These are phyloP conservation scores for Metarhizium anisopliae DNA, from an alignment of 2,329 filamentous ascomycete species.

Conservation along the genomic window DNA sequence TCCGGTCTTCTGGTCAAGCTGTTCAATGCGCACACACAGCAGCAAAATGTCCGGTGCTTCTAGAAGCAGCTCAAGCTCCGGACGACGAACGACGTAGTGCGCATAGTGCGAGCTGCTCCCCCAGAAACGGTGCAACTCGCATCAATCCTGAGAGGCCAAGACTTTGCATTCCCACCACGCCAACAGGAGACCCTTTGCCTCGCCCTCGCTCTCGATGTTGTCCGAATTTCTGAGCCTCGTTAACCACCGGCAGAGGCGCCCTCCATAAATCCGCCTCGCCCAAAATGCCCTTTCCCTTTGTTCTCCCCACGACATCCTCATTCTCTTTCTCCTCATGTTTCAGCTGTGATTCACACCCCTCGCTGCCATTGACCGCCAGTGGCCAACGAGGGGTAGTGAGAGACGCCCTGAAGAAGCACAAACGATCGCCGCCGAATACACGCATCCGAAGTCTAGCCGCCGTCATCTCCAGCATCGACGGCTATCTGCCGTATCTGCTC, in stretches of 20 bases:
- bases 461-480: conserved; percentile 59
- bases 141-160: neutral
- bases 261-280: neutral
- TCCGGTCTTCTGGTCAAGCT: neutral
- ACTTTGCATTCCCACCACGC: neutral
- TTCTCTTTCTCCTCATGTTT: conserved; percentile 75
- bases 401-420: conserved; percentile 80
- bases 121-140: neutral
- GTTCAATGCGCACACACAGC: neutral
- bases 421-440: conserved; percentile 65
- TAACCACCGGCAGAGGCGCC: neutral
- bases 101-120: neutral
- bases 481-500: conserved; percentile 77
- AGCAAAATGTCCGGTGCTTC: too few species aligned
- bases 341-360: conserved; percentile 76
- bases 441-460: conserved; percentile 62
- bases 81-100: neutral
- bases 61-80: too few species aligned
- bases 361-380: conserved; percentile 72
- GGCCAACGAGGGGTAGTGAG: conserved; percentile 77
- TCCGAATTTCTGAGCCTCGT: neutral
- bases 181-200: neutral
- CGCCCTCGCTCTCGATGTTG: neutral
- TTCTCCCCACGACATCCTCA: conserved; percentile 80
- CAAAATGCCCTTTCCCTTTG: conserved; percentile 82